Evolutionary conservation across 352 stramenopile species (phyloP), one percentile per base, ranked within the genome.

Genomic region (Phytophthora sojae): DNA sequence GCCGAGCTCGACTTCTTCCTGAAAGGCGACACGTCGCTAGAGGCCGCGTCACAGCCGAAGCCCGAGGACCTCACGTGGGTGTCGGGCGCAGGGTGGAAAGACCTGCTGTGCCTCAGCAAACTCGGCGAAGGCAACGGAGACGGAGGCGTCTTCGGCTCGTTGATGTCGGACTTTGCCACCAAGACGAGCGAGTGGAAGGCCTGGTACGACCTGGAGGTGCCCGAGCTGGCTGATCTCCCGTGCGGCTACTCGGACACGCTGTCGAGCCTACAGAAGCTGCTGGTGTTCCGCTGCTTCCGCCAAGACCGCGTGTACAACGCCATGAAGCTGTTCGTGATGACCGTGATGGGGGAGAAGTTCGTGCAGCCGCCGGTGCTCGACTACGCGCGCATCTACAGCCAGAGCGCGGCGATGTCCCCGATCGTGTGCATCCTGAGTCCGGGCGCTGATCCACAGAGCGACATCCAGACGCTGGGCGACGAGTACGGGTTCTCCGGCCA

Each of bases 361-460:
- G 96, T 99, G 8, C 96, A 99, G 75, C 96, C 96, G 8, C 96
- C 96, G 0, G 94, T 98, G 29, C 76, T 99, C 0, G 93, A 99
- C 72, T 99, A 99, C 73, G 77, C 82, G 0, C 88, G 95, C 2
- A 98, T 99, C 25, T 99, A 97, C 76, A 82, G 85, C 2, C 95
- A 99, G 61, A 97, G 87, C 65, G 88, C 82, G 3, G 75, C 93
- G 4, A 83, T 77, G 4, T 83, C 93, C 4, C 96, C 96, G 1
- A 98, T 99, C 49, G 94, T 99, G 15, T 99, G 98, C 74, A 98
- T 99, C 37, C 64, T 99, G 32, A 97, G 89, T 61, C 96, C 96
- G 0, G 96, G 95, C 25, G 96, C 96, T 3, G 95, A 99, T 56
- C 96, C 96, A 12, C 96, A 98, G 68, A 95, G 88, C 30, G 93